phyloP scores from a whole-genome alignment of 164 flowering plant species.

The Aristolochia contorta region DNA sequence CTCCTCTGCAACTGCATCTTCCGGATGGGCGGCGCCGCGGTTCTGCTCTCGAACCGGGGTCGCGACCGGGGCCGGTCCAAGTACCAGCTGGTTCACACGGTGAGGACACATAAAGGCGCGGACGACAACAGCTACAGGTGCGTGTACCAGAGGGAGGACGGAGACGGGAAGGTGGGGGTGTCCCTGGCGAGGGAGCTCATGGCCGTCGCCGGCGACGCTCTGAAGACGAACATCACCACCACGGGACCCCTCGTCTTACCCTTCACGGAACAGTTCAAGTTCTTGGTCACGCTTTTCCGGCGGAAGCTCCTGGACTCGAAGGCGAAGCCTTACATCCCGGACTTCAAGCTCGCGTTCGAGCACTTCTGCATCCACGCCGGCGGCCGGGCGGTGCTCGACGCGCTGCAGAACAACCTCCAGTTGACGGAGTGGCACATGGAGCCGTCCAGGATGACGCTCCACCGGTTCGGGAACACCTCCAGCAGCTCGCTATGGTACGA shows the following conservation, averaged over 20 bases:
- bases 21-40: constrained; percentile 89
- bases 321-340: constrained; percentile 79
- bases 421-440: constrained; percentile 82
- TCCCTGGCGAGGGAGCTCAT: constrained; percentile 64
- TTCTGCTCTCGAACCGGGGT: constrained; percentile 55
- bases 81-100: constrained; percentile 62
- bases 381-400: constrained; percentile 73
- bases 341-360: constrained; percentile 56
- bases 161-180: constrained; percentile 51
- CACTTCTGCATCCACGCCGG: constrained; percentile 82
- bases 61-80: constrained; percentile 47
- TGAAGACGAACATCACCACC: constrained; percentile 76
- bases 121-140: constrained; percentile 56
- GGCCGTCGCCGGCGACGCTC: constrained; percentile 85
- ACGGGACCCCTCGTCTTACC: constrained; percentile 75
- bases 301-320: constrained; percentile 38
- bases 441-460: constrained; percentile 81
- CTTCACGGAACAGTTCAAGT: constrained; percentile 56
- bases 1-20: constrained; percentile 74
- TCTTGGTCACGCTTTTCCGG: constrained; percentile 43
- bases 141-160: constrained; percentile 74
- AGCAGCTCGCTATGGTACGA: constrained; percentile 52
- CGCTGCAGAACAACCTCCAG: constrained; percentile 56
- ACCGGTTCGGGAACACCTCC: constrained; percentile 80
- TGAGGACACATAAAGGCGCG: constrained; percentile 72